Evolutionary conservation across 768 basidiomycete species (phyloP), one percentile per base, ranked within the genome.

Genomic region (Mycena amicta): DNA sequence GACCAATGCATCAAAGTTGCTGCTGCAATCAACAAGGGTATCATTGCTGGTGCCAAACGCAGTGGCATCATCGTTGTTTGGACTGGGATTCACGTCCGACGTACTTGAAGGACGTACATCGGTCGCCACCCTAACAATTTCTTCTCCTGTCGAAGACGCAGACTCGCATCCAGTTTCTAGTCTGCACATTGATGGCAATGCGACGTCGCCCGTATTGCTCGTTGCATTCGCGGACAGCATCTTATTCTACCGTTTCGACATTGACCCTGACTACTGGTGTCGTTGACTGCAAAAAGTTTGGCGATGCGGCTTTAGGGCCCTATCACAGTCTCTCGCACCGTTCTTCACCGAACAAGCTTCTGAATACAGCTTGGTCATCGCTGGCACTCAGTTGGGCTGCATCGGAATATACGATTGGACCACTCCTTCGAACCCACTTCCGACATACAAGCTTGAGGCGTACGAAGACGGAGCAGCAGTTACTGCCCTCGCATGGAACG

Each of bases 301-400:
- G 86, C 2, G 82, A 87, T 47, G 71, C 72, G 2, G 73, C 78
- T 3, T 78, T 82, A 30, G 83, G n/a, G 84, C 3, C 66, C 74
- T 12, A 75, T 89, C n/a, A 82, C 82, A n/a, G 5, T 67, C 71
- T 31, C 27, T 90, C 8, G 69, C 72, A 13, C 82, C 86, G 2
- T 77, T 78, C 50, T 85, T 87, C 61, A 69, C 78, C 22, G 41
- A 59, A n/a, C 62, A 72, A 33, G 50, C 60, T 25, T 60, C 61
- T 22, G 76, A 81, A 51, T 64, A 67, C 12, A 81, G 77, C 65
- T 83, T 90, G 67, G 70, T 92, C 29, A 64, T 92, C 8, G 75
- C 74, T 1, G 91, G 92, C 2, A 88, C 92, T 67, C 72, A 75
- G 23, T 74, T 89, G 25, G 91, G 91, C 1, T 84, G 77, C 40